Percentiles rank a stretch among this genome's conserved stretches.
Evolutionary conservation across 805 yeast genomes (phyloP).

Genomic region (Ogataea pini): DNA sequence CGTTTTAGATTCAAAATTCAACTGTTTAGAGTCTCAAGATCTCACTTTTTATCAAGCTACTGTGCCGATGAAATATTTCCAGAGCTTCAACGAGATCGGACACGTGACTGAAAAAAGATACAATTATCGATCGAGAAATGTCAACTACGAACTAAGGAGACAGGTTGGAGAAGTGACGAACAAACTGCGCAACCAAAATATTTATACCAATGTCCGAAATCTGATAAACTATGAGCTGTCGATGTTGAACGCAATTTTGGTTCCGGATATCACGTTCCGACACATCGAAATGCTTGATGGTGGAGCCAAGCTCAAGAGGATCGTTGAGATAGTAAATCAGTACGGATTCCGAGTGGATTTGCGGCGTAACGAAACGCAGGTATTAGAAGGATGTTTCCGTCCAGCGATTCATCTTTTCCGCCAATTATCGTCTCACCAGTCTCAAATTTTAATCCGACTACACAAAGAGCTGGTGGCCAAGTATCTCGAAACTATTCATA

Average conservation of each 20-base stretch:
- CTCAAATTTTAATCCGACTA: slow-evolving; percentile 15
- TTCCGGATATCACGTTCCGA: slow-evolving; percentile 19
- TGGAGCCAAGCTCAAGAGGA: slow-evolving; percentile 17
- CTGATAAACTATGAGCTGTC: slow-evolving; percentile 28
- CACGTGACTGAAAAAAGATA: slow-evolving; percentile 28
- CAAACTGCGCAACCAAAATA: slow-evolving; percentile 33
- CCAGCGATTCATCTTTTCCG: slow-evolving; percentile 19
- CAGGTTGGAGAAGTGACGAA: slow-evolving; percentile 37
- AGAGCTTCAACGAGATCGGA: slow-evolving; percentile 61
- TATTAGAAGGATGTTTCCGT: slow-evolving; percentile 10
- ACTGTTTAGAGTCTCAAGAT: slow-evolving; percentile 44
- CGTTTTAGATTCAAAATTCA: slow-evolving; percentile 46
- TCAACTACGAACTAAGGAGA: slow-evolving; percentile 39
- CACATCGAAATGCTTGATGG: slow-evolving; percentile 14
- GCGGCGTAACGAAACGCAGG: slow-evolving; percentile 10
- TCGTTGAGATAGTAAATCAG: slow-evolving; percentile 14
- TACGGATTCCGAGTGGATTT: slow-evolving; percentile 20
- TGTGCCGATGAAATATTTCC: slow-evolving; percentile 62
- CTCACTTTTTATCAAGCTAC: slow-evolving; percentile 47
- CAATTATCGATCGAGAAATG: slow-evolving; percentile 38
- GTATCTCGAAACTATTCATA: slow-evolving; percentile 10
- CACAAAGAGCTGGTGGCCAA: slow-evolving; percentile 19
- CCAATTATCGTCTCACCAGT: slow-evolving; percentile 8
- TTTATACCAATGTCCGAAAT: slow-evolving; percentile 32
- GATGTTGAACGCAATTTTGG: slow-evolving; percentile 18